Base-by-base conservation (phyloP, 805 yeast species). In the Saturnispora sanitii region DNA sequence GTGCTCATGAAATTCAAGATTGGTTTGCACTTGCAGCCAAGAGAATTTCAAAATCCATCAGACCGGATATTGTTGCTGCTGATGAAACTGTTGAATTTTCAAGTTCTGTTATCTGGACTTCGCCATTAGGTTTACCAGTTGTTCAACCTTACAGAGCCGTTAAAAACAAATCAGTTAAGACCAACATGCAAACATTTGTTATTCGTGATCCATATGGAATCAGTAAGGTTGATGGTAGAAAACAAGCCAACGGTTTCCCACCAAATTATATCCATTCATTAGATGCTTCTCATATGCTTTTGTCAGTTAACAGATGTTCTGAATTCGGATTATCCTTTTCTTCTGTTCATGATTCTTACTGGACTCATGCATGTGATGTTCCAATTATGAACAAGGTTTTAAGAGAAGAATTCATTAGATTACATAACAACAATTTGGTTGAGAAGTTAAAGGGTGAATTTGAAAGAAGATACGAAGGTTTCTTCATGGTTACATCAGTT, bases 71-170 rank as follows among this genome's bases (percentile, higher is more conserved):
- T 35, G 79, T 72, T 28, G 69, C 68, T 28, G 67, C 68, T 28
- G 67, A 49, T 19, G 73, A 70, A 40, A 69, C 69, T 37, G 80
- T 81, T 4, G 77, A 73, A 43, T 80, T 75, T 53, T 74, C 85
- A 71, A 77, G 95, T 1, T 76, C 94, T 4, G 96, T 92, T 6
- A 86, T 92, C 50, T 92, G 99, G 99, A 92, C 99, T 0, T 82
- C 97, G 0, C 97, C 98, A 1, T 62, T 90, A 30, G 95, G 96
- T 3, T 67, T 92, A 46, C 96, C 97, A 2, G 87, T 94, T 56
- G 98, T 92, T 16, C 99, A 92, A 60, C 99, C 99, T 1, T 92
- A 92, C 57, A 73, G 98, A 51, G 72, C 77, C 22, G 64, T 70
- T 34, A 74, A 73, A 49, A 75, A 72, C 47, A 77, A 71, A 49